Conservation (phyloP, 495 filamentous ascomycete genomes). For the Beverwykella pulmonaria region DNA sequence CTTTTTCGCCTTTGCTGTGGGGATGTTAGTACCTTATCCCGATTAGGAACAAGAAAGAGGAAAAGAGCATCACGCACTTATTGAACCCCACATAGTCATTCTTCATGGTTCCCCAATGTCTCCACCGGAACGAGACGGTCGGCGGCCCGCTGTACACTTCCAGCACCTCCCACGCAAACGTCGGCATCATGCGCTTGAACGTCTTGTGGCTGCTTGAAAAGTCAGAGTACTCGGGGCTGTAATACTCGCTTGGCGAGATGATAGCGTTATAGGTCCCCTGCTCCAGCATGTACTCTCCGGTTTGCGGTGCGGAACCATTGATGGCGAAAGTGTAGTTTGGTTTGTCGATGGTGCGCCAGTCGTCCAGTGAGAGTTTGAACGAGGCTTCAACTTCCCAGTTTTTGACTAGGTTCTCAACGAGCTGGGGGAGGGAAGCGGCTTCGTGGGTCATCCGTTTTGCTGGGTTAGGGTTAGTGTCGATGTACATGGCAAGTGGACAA, state of each 20-base stretch:
- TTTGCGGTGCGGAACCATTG: slow-evolving; percentile 58
- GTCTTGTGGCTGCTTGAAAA: slow-evolving; percentile 66
- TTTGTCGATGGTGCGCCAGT: slow-evolving; percentile 66
- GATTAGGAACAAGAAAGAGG: neutral
- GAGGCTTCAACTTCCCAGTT: slow-evolving; percentile 74
- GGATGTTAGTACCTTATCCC: slow-evolving; percentile 1
- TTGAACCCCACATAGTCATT: slow-evolving; percentile 65
- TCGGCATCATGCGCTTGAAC: slow-evolving; percentile 71
- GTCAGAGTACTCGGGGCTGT: slow-evolving; percentile 59
- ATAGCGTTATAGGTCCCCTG: slow-evolving; percentile 71
- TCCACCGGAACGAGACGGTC: slow-evolving; percentile 62
- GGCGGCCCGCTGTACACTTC: slow-evolving; percentile 67
- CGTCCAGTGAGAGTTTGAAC: slow-evolving; percentile 60
- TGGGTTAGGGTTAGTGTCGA: slow-evolving; percentile 36
- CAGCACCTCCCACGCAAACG: slow-evolving; percentile 69
- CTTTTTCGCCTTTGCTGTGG: slow-evolving; percentile 61
- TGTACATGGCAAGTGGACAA: neutral
- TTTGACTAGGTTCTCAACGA: slow-evolving; percentile 71
- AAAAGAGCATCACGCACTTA: slow-evolving; percentile 49
- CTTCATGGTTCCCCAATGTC: slow-evolving; percentile 68
- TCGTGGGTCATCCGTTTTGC: slow-evolving; percentile 59
- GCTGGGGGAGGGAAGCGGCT: slow-evolving; percentile 57
- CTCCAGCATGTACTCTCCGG: slow-evolving; percentile 65
- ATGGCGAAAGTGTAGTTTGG: slow-evolving; percentile 62
- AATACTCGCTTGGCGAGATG: slow-evolving; percentile 62